Conservation (phyloP, 164 flowering plant genomes). For the Vitis cinerea region DNA sequence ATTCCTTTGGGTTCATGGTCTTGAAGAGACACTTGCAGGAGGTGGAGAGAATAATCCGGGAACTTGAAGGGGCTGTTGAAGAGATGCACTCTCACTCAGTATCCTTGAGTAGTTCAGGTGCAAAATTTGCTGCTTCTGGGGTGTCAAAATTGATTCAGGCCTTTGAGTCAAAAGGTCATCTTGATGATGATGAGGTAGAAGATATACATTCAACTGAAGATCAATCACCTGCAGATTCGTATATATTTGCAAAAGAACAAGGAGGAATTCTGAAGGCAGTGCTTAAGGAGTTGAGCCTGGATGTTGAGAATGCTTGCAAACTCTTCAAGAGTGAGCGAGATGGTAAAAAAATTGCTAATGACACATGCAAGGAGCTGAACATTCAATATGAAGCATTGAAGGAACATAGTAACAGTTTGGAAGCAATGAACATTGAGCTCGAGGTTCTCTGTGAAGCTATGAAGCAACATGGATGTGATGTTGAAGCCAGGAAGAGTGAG, state of each 20-base stretch:
- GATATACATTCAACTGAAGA: slow-evolving; percentile 30
- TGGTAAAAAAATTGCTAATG: slow-evolving; percentile 26
- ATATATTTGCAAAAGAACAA: slow-evolving; percentile 38
- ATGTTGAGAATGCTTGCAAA: slow-evolving; percentile 40
- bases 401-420: slow-evolving; percentile 33
- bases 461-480: slow-evolving; percentile 31
- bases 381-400: slow-evolving; percentile 25
- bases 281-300: slow-evolving; percentile 42
- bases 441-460: slow-evolving; percentile 48
- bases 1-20: slow-evolving; percentile 31
- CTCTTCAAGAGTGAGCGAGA: slow-evolving; percentile 34
- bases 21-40: slow-evolving; percentile 50
- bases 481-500: slow-evolving; percentile 33
- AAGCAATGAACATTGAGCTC: slow-evolving; percentile 52
- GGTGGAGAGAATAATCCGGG: slow-evolving; percentile 43
- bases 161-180: slow-evolving; percentile 69
- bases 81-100: slow-evolving; percentile 49
- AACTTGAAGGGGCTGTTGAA: slow-evolving; percentile 72
- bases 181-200: slow-evolving; percentile 50
- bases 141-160: slow-evolving; percentile 83
- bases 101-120: slow-evolving; percentile 35
- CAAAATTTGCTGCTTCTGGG: slow-evolving; percentile 46
- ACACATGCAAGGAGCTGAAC: slow-evolving; percentile 28
- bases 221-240: slow-evolving; percentile 34
- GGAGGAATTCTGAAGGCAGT: slow-evolving; percentile 37